Evolutionary conservation across 805 yeast genomes (phyloP).

Genomic region (Barnettozyma salicaria): DNA sequence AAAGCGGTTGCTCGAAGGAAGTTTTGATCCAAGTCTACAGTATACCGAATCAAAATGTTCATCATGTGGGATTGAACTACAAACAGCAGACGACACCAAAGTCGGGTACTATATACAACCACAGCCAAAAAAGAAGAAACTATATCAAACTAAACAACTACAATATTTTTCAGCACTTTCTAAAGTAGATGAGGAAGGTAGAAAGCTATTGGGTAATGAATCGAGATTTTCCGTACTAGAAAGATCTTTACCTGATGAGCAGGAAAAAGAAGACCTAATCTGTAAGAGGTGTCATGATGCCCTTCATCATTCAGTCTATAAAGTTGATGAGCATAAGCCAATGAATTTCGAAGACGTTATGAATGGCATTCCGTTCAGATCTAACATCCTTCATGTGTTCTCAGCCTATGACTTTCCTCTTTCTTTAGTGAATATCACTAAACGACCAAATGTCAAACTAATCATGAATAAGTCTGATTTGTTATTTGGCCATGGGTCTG

Average conservation of each 20-base stretch:
- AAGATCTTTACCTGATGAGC: background rate
- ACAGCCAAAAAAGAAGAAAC: slow-evolving; percentile 9
- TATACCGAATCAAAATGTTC: slow-evolving; percentile 31
- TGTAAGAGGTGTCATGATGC: slow-evolving; percentile 58
- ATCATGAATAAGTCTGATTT: slow-evolving; percentile 40
- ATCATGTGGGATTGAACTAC: slow-evolving; percentile 55
- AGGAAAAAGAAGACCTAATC: slow-evolving; percentile 15
- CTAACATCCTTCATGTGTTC: slow-evolving; percentile 52
- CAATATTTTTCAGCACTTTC: slow-evolving; percentile 20
- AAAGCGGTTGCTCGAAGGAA: too few relatives aligned
- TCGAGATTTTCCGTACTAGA: background rate
- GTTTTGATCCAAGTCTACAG: slow-evolving; percentile 9
- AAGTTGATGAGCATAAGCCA: slow-evolving; percentile 30
- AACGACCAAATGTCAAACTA: slow-evolving; percentile 25
- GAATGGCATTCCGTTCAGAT: slow-evolving; percentile 34
- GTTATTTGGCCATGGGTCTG: slow-evolving; percentile 31
- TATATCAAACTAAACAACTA: slow-evolving; percentile 13
- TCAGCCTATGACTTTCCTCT: slow-evolving; percentile 73
- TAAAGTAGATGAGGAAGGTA: slow-evolving; percentile 22
- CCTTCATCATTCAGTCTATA: slow-evolving; percentile 36
- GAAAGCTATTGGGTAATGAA: slow-evolving; percentile 11
- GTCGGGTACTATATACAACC: slow-evolving; percentile 42
- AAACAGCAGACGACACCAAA: slow-evolving; percentile 29
- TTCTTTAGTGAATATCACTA: slow-evolving; percentile 19
- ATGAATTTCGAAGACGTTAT: slow-evolving; percentile 29